Base-by-base conservation (phyloP, 75 land plant genomes). In the Isoetes taiwanensis region DNA sequence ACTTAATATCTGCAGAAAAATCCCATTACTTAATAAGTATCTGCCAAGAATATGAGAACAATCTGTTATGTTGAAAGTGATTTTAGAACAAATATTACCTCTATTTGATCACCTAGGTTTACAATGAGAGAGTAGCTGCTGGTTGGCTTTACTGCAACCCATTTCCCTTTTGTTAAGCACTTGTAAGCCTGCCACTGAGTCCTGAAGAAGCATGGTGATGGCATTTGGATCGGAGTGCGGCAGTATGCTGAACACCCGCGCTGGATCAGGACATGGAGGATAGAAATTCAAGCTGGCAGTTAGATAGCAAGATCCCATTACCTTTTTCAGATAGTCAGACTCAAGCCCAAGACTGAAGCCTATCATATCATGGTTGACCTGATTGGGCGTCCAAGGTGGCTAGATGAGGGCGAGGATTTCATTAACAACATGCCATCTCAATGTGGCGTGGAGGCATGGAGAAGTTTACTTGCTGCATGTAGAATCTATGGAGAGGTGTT, bases 181-280 rank as follows among this genome's bases (percentile, higher is more conserved):
- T 19, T 46, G 50, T 19, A 46, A 23, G 5, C 50, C 50, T 3
- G 16, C 16, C 12, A 46, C 50, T 6, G 16, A 8, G 50, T 46
- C 25, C 50, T 46, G 50, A 23, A 46, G 25, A 3, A 46, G 5
- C 8, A 46, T 23, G 6, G 50, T 46, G 50, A 46, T 19, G 4
- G 50, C 50, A 16, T 6, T 46, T 6, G 50, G 25, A 23, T 46
- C 50, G n/a, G 50, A 46, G 16, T 46, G 50, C 5, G 50, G 12
- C 25, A 16, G 25, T 6, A 46, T 19, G 25, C 50, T 23, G 50
- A 46, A 3, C 16, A 23, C 50, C 25, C 16, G 6, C 5, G 16
- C 16, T 6, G 50, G 50, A 6, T 46, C 50, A 16, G 50, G 50
- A 46, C 50, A 46, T 23, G 50, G 50, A 16, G 50, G 50, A 23